Conservation (phyloP, 768 basidiomycete species). For the Leucogyrophana mollusca region DNA sequence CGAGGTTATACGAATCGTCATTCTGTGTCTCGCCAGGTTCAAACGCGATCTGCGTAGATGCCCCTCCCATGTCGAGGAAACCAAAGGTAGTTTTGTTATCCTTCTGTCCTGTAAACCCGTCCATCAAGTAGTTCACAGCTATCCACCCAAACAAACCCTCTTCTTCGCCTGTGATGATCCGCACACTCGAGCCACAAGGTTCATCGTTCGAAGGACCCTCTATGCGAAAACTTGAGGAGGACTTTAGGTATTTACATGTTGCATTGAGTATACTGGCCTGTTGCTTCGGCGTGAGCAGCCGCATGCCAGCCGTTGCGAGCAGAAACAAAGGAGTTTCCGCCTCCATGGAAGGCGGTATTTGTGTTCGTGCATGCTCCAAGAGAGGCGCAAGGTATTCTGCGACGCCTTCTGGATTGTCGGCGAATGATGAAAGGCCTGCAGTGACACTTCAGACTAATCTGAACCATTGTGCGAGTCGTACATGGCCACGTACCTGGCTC, state of each 20-base stretch:
- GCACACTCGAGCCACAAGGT: conserved; percentile 89
- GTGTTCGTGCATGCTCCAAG: conserved; percentile 74
- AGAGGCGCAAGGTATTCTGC: conserved; percentile 78
- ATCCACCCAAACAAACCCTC: conserved; percentile 99
- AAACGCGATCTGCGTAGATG: conserved; percentile 98
- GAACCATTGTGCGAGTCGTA: too few relatives aligned
- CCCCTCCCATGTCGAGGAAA: conserved; percentile 99
- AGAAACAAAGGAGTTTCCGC: conserved; percentile 87
- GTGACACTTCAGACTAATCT: background rate
- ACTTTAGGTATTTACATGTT: conserved; percentile 73
- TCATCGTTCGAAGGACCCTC: conserved; percentile 63
- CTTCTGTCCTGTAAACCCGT: conserved; percentile 70
- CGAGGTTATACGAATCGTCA: conserved; percentile 52
- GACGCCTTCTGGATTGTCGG: conserved; percentile 65
- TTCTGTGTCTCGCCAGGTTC: conserved; percentile 71
- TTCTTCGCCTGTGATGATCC: conserved; percentile 96
- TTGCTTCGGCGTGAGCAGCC: conserved; percentile 66
- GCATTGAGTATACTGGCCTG: conserved; percentile 73
- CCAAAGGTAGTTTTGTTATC: conserved; percentile 84
- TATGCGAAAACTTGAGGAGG: conserved; percentile 77
- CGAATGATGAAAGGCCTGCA: conserved; percentile 85
- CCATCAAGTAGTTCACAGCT: conserved; percentile 98
- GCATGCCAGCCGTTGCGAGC: conserved; percentile 97
- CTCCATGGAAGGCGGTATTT: conserved; percentile 86
- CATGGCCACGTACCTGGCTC: conserved; percentile 78